phyloP scores from a whole-genome alignment of 257 asterid genomes.

The Eucommia ulmoides region DNA sequence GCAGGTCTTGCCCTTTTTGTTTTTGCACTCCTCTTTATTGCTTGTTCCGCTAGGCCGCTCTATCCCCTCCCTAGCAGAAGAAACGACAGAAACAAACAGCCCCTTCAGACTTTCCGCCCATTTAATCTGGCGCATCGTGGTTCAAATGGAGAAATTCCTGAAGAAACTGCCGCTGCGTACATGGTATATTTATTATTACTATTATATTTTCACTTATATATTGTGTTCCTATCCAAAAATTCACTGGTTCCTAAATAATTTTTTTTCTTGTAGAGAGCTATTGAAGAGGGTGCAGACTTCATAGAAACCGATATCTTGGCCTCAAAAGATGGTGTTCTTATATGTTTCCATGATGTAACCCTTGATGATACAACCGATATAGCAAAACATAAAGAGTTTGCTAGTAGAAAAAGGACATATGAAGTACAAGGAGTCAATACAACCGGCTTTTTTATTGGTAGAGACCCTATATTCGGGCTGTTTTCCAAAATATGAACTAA shows the following conservation, averaged over 20 bases:
- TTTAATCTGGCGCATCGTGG: background rate
- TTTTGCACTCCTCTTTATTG: background rate
- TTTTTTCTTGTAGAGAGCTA: background rate
- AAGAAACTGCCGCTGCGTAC: background rate
- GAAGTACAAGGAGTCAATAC: background rate
- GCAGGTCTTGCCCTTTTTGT: background rate
- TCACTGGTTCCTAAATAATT: background rate
- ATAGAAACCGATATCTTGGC: background rate
- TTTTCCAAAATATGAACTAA: no score
- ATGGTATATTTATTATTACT: background rate
- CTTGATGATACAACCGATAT: background rate
- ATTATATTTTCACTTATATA: background rate
- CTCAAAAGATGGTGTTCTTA: slow-evolving; percentile 3
- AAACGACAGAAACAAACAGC: background rate
- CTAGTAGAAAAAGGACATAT: background rate
- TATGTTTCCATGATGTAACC: background rate
- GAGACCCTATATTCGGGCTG: no score
- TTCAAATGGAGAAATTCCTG: background rate
- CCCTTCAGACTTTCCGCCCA: background rate
- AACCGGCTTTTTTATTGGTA: slow-evolving; percentile 27
- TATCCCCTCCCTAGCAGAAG: background rate
- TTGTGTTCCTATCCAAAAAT: background rate
- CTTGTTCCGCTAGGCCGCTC: background rate
- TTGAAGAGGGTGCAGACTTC: background rate
- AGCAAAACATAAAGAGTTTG: background rate